Percentiles rank a stretch among this genome's conserved stretches.
Evolutionary conservation across 305 asterid species (phyloP).

Genomic region (Solanum aculeatissimum): DNA sequence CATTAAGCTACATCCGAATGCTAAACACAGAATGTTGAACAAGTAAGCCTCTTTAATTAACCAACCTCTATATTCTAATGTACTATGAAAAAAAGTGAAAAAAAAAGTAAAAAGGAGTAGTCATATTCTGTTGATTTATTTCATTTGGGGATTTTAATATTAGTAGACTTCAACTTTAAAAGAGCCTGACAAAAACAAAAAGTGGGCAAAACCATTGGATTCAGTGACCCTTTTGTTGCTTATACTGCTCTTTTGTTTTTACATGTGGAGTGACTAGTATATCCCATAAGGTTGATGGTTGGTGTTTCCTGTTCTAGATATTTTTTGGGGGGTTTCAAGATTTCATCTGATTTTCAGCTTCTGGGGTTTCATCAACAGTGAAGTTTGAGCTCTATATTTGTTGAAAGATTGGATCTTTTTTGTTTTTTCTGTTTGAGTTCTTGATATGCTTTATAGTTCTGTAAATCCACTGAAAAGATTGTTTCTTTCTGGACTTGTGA

Average conservation of each 20-base stretch:
- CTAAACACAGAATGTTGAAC: background rate
- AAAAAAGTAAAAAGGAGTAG: background rate
- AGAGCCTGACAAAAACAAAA: background rate
- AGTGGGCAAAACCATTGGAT: background rate
- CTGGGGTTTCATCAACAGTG: background rate
- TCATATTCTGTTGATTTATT: background rate
- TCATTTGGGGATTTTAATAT: background rate
- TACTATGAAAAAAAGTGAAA: background rate
- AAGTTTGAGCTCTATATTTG: background rate
- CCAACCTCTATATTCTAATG: background rate
- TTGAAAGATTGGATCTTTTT: background rate
- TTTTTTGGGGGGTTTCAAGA: background rate
- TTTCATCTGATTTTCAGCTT: background rate
- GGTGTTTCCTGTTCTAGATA: slow-evolving; percentile 1
- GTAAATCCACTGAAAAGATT: background rate
- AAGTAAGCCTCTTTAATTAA: background rate
- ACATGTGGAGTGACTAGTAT: background rate
- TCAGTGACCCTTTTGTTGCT: background rate
- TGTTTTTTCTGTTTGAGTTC: background rate
- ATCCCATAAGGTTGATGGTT: background rate
- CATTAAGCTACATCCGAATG: background rate
- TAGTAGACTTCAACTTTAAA: background rate
- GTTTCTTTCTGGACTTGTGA: background rate
- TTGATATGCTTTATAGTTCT: background rate
- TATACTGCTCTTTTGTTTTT: background rate